Evolutionary conservation across 2,329 filamentous ascomycete species (phyloP).

Genomic region (Corynespora cassiicola): DNA sequence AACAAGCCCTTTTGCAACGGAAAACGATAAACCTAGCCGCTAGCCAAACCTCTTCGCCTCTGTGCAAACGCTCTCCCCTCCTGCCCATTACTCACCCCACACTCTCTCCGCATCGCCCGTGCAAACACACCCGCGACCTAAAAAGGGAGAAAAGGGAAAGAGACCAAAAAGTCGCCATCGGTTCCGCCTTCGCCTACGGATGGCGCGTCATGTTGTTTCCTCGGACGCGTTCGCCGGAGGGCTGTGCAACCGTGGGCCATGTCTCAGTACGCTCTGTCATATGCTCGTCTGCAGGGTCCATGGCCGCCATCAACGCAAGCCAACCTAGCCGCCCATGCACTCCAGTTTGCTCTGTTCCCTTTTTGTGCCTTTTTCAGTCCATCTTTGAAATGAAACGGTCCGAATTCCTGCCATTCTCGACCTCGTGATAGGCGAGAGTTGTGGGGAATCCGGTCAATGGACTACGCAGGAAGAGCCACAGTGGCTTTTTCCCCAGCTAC

Average conservation of each 20-base stretch:
- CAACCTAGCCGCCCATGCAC: slow-evolving; percentile 14
- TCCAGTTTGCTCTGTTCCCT: slow-evolving; percentile 10
- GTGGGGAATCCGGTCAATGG: slow-evolving; percentile 1
- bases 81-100: too few species aligned
- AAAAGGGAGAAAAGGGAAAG: slow-evolving; percentile 17
- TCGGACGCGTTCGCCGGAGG: slow-evolving; percentile 30
- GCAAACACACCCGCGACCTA: too few species aligned
- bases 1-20: too few species aligned
- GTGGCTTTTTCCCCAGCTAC: slow-evolving; percentile 12
- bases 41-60: too few species aligned
- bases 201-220: slow-evolving; percentile 15
- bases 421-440: slow-evolving; percentile 16
- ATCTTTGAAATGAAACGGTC: slow-evolving; percentile 9
- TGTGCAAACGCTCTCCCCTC: too few species aligned
- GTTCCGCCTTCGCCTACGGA: slow-evolving; percentile 14
- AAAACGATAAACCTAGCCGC: too few species aligned
- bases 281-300: slow-evolving; percentile 40
- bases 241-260: slow-evolving; percentile 36
- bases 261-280: slow-evolving; percentile 43
- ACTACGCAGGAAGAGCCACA: slow-evolving; percentile 14
- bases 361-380: slow-evolving; percentile 7
- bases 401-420: slow-evolving; percentile 14
- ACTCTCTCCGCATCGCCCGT: too few species aligned
- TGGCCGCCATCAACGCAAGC: slow-evolving; percentile 15
- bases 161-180: too few species aligned